These are phyloP conservation scores for Pneumocystis canis DNA, from an alignment of 1,139 yeast species.

Conservation along the genomic window DNA sequence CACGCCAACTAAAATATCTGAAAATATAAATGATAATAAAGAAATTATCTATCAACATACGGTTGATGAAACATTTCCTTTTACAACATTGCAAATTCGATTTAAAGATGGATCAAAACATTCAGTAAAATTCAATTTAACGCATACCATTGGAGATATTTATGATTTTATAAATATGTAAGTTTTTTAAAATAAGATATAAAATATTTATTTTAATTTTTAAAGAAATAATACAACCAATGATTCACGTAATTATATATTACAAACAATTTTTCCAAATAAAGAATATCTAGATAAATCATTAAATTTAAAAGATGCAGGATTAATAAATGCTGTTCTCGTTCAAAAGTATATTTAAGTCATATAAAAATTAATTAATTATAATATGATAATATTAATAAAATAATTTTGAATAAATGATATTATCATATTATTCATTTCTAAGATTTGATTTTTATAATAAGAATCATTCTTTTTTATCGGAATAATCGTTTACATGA, in stretches of 20 bases:
- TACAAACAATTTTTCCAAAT: conserved; percentile 77
- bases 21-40: conserved; percentile 10
- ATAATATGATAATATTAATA: no score
- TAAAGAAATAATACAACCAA: conserved; percentile 1
- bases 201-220: conserved; percentile 16
- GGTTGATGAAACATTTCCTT: conserved; percentile 12
- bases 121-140: conserved; percentile 48
- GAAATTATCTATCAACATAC: conserved; percentile 11
- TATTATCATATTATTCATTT: no score
- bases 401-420: no score
- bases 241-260: conserved; percentile 35
- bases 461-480: neutral
- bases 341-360: conserved; percentile 58
- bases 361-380: neutral
- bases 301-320: conserved; percentile 54
- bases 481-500: conserved; percentile 2
- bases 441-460: no score
- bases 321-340: conserved; percentile 69
- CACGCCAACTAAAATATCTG: conserved; percentile 14
- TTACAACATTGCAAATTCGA: conserved; percentile 59
- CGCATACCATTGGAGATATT: conserved; percentile 51
- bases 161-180: conserved; percentile 50
- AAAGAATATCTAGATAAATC: conserved; percentile 49
- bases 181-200: conserved; percentile 31
- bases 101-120: conserved; percentile 67